These are phyloP conservation scores for Euphorbia neoarborescens DNA, from an alignment of 441 rosid genomes.

Conservation along the genomic window DNA sequence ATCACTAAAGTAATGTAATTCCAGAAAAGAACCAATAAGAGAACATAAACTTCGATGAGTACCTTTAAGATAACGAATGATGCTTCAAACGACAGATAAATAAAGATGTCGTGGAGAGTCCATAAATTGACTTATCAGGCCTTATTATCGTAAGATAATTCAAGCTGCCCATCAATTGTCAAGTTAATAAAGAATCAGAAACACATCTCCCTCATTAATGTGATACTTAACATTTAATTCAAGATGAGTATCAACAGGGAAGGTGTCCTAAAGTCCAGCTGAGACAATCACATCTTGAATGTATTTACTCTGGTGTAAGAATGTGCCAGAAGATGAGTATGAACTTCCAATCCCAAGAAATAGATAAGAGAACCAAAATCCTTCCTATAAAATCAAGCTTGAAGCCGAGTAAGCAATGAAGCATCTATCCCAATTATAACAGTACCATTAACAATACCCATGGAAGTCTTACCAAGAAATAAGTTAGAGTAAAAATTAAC, in stretches of 20 bases:
- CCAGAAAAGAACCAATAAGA: not conserved
- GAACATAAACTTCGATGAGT: not conserved
- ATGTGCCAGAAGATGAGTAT: not conserved
- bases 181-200: not conserved
- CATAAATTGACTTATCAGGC: not conserved
- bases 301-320: slow-evolving; percentile 9
- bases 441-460: not conserved
- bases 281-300: not conserved
- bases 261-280: not conserved
- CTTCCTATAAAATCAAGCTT: not conserved
- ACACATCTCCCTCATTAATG: not conserved
- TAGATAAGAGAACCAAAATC: slow-evolving; percentile 4
- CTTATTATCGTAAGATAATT: not conserved
- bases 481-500: not conserved
- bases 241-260: not conserved
- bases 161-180: not conserved
- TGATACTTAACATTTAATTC: not conserved
- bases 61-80: not conserved
- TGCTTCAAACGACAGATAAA: not conserved
- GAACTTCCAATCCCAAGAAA: slow-evolving; percentile 4
- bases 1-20: not conserved
- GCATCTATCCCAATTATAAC: not conserved
- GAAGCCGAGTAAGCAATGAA: not conserved
- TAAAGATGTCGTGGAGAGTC: not conserved
- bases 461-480: not conserved